Evolutionary conservation across 148 eudicot species (phyloP), one percentile per base, ranked within the genome.

Genomic region (Amaranthus palmeri): DNA sequence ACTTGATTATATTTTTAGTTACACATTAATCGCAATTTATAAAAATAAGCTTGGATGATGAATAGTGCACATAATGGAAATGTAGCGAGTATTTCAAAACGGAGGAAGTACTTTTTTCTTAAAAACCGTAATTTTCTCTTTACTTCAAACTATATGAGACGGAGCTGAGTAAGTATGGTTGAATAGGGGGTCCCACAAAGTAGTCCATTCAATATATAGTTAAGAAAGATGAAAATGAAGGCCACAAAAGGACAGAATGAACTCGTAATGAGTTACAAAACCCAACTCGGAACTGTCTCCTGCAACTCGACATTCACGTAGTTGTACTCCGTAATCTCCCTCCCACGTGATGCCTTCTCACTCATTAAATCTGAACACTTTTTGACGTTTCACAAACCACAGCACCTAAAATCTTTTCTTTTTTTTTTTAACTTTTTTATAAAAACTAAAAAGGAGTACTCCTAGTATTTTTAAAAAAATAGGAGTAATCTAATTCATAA

Each of bases 261-360:
- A 63, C 17, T 44, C 36, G 68, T 25, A 17, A 2, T 36, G 68
- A 45, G 68, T 42, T 3, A 46, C 13, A 36, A 58, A 36, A 25
- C 66, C 53, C 1, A 62, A 72, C 43, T n/a, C 61, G 43, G 62
- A 44, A 18, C 70, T 73, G 76, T 73, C 76, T 73, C 76, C 76
- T 65, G 46, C 63, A 43, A 54, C 52, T 64, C 25, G 63, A 73
- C 76, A 73, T 54, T 46, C 54, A 54, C 70, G 45, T 54, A 54
- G 42, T 61, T 61, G 58, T 61, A 49, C 66, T 12, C 66, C 50
- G 10, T 41, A 4, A 41, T 18, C n/a, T 15, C 17, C 52, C 0
- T 8, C 74, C 70, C 76, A 54, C 70, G 63, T 72, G 69, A 72
- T 18, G 51, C 59, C 70, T 11, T 11, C 61, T 6, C 51, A 45